phyloP scores from a whole-genome alignment of 495 filamentous ascomycete species.

The Trichoderma gamsii region DNA sequence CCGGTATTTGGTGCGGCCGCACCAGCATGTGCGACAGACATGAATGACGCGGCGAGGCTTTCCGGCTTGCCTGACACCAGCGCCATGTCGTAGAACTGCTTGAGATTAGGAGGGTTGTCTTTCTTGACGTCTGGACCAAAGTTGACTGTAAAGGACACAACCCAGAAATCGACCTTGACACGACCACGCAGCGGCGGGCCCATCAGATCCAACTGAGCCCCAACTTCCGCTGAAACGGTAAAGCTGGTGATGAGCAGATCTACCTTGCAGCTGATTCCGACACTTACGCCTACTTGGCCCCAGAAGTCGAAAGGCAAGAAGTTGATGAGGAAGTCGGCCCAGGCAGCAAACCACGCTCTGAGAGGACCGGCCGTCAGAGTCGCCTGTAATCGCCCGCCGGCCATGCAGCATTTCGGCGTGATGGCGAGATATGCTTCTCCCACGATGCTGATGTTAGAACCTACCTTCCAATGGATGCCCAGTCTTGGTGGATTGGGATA shows the following conservation, averaged over 20 bases:
- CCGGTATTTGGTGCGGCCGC: background rate
- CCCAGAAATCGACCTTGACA: background rate
- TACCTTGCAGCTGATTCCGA: background rate
- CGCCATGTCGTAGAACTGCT: background rate
- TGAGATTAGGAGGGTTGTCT: background rate
- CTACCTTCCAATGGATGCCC: constrained; percentile 36
- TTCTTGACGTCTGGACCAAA: too few relatives aligned
- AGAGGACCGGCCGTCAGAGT: constrained; percentile 28
- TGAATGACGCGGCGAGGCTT: background rate
- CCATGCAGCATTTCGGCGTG: constrained; percentile 47
- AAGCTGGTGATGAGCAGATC: background rate
- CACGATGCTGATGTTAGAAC: constrained; percentile 28
- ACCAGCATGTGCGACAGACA: background rate
- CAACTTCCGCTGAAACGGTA: background rate
- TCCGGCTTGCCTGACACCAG: background rate
- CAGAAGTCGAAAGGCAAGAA: constrained; percentile 44
- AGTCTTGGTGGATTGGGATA: constrained; percentile 43
- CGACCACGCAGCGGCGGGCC: background rate
- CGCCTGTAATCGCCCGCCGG: constrained; percentile 34
- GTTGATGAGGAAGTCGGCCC: constrained; percentile 45
- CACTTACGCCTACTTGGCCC: background rate
- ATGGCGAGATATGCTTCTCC: constrained; percentile 49
- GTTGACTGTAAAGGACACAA: background rate
- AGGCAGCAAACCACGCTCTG: constrained; percentile 40
- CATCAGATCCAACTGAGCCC: background rate